Evolutionary conservation across 2,329 filamentous ascomycete species (phyloP), one percentile per base, ranked within the genome.

Genomic region (Ophiostoma novo-ulmi): DNA sequence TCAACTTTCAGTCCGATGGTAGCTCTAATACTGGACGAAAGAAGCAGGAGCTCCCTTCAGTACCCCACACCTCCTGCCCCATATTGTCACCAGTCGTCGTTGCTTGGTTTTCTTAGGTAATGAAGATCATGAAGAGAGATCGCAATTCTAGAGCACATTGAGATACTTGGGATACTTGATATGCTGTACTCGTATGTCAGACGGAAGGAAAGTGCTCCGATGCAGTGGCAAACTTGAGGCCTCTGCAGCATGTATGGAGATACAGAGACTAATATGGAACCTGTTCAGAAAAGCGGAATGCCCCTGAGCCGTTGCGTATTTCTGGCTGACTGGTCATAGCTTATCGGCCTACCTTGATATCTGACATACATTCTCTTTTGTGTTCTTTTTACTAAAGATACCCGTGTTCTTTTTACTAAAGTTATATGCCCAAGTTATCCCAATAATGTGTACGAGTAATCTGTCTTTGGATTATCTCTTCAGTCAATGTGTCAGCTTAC

Each of bases 221-320:
- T 52, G 0, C 20, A 22, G 48, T 55, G 48, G 41, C 41, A 44
- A 58, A 26, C 11, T 13, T 26, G 22, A 22, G 52, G 26, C n/a
- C 52, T 22, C 26, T 58, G n/a, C 11, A 44, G 22, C 17, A 14
- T 26, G 26, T 58, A 58, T 58, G 52, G 38, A 67, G 35, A 68
- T 38, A 36, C 11, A 68, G 17, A n/a, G 17, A 14, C 17, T n/a
- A 55, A 17, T n/a, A 68, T 20, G 20, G 52, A 20, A n/a, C 66
- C 39, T 48, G 66, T 17, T 26, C 44, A 58, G n/a, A 63, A 63
- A 63, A 63, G 58, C 58, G 58, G 58, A 35, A 63, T 63, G 26
- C 58, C 58, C 58, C 58, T 63, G 58, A 63, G 58, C 58, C 58
- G 58, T 63, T 63, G 58, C 58, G 52, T 58, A 58, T 58, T 58